A percentile compares a stretch with the other conserved stretches of the same genome.
phyloP scores from a whole-genome alignment of 495 filamentous ascomycete species.

The Lepraria neglecta region DNA sequence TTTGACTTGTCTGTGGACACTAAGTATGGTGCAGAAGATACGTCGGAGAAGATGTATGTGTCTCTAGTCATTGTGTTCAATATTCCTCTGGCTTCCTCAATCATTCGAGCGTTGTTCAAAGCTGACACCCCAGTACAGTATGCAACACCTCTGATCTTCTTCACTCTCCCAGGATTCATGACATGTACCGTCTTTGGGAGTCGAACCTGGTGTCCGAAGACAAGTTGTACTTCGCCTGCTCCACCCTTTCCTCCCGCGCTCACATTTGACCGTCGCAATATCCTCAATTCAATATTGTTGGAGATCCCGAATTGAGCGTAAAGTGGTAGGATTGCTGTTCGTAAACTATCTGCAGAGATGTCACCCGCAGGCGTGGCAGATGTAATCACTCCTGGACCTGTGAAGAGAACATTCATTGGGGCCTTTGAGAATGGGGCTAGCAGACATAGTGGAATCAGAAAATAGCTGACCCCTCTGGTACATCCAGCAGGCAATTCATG shows the following conservation, averaged over 20 bases:
- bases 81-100: conserved; percentile 78
- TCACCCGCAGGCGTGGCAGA: conserved; percentile 73
- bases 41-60: conserved; percentile 77
- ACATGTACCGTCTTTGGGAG: conserved; percentile 88
- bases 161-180: conserved; percentile 79
- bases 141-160: conserved; percentile 83
- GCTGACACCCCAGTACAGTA: conserved; percentile 85
- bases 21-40: conserved; percentile 66
- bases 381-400: conserved; percentile 90
- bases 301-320: conserved; percentile 86
- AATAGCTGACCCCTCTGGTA: conserved; percentile 82
- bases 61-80: conserved; percentile 80
- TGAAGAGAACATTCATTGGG: conserved; percentile 79
- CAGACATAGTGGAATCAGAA: conserved; percentile 79
- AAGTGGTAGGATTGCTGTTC: conserved; percentile 84
- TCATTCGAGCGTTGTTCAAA: conserved; percentile 92
- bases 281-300: conserved; percentile 78
- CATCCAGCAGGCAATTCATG: conserved; percentile 72
- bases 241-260: conserved; percentile 68
- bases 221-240: conserved; percentile 84
- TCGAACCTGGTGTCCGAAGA: conserved; percentile 85
- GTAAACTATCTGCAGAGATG: conserved; percentile 83
- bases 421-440: conserved; percentile 90
- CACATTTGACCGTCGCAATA: conserved; percentile 69
- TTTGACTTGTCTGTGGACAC: conserved; percentile 54